Base-by-base conservation (phyloP, 2,329 filamentous ascomycete species). In the Sclerotinia sclerotiorum region DNA sequence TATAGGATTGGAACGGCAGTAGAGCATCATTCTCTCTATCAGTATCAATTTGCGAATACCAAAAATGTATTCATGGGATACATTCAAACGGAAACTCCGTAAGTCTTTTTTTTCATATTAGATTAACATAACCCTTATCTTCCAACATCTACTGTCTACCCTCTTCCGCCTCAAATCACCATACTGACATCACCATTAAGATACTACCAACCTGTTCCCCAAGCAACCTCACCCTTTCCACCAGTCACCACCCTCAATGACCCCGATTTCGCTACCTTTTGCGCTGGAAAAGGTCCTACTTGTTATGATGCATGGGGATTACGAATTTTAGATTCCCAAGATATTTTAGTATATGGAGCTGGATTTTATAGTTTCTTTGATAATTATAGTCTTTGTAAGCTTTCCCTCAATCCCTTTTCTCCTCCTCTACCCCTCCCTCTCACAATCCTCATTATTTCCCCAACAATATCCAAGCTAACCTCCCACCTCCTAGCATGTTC, bases 271-370 rank as follows among this genome's bases (percentile, higher is more conserved):
- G 55, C 74, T 0, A 76, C 80, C 63, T 73, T 63, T 46, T 85
- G 84, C 70, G 72, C 76, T 24, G 82, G 68, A 1, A 57, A 52
- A 64, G 24, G 79, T 2, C 79, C 80, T 13, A 70, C 66, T 0
- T 87, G 85, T 71, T 82, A 82, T 8, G 83, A 87, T 77, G 87
- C 88, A 0, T 91, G 88, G 88, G 89, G 86, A 0, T 79, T 92
- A 42, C 82, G 89, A 13, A 82, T 92, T 51, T 73, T 89, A 56
- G 79, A 84, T 70, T 83, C 81, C 2, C 75, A 76, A 6, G 79
- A 82, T 69, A 79, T 88, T 29, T 74, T 81, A 44, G 75, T 84
- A n/a, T 84, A 87, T 68, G 83, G 84, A 7, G 82, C 81, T 0
- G 86, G 86, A 0, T 72, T 87, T 4, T 88, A 88, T 77, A 82